Evolutionary conservation across 2,329 filamentous ascomycete species (phyloP).

Genomic region (Ambrosiella cleistominuta): DNA sequence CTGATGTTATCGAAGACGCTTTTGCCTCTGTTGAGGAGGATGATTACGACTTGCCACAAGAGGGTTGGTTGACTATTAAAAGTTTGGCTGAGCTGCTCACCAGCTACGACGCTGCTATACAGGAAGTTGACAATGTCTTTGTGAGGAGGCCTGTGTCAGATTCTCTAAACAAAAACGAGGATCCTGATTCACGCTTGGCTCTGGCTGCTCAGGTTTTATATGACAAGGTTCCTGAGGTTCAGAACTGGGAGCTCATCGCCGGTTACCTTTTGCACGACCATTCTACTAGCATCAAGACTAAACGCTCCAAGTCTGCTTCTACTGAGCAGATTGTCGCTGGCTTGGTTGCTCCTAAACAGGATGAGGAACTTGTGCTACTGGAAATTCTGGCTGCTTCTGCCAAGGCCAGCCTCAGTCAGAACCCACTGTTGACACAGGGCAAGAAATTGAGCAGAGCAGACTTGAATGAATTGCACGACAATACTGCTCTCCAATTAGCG

Average conservation of each 20-base stretch:
- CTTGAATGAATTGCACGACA: constrained; percentile 55
- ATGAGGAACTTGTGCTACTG: constrained; percentile 70
- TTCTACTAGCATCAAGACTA: constrained; percentile 40
- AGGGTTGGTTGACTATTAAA: constrained; percentile 83
- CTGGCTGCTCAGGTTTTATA: constrained; percentile 75
- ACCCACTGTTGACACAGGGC: constrained; percentile 20
- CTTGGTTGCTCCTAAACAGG: constrained; percentile 53
- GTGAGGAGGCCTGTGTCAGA: constrained; percentile 25
- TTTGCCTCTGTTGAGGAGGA: constrained; percentile 56
- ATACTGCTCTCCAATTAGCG: constrained; percentile 60
- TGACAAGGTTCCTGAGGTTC: constrained; percentile 62
- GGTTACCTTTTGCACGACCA: constrained; percentile 90
- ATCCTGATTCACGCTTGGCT: constrained; percentile 64
- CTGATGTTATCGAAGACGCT: constrained; percentile 57
- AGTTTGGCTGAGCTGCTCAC: constrained; percentile 70
- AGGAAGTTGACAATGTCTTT: constrained; percentile 8
- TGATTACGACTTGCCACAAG: constrained; percentile 56
- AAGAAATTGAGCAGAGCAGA: constrained; percentile 43
- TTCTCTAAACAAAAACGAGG: constrained; percentile 42
- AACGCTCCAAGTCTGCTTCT: constrained; percentile 25
- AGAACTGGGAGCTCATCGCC: constrained; percentile 73
- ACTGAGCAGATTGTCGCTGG: constrained; percentile 48
- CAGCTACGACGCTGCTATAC: constrained; percentile 43
- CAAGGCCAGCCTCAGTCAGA: constrained; percentile 49
- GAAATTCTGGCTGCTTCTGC: constrained; percentile 76